Base-by-base conservation (phyloP, 2,329 filamentous ascomycete genomes). In the Coleophoma crateriformis region DNA sequence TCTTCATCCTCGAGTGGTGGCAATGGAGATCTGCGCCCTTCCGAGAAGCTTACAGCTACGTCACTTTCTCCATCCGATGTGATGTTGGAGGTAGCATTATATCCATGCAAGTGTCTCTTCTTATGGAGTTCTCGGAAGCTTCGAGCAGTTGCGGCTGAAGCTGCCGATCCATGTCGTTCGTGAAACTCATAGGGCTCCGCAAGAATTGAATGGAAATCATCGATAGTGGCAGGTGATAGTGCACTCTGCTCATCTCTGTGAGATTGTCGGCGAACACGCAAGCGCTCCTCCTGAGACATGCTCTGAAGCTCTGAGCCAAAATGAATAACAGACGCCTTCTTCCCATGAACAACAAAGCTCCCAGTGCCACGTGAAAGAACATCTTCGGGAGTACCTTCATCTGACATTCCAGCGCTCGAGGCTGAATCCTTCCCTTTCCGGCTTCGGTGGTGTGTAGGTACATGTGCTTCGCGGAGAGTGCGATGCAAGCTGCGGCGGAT, bases 251-350 rank as follows among this genome's bases (percentile, higher is more conserved):
- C 71, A 41, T 70, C 66, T 42, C 68, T 69, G 43, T 73, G 70
- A 5, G 71, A 67, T 40, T 72, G 69, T 56, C 79, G 87, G 48
- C 84, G 78, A 45, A 84, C 72, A 50, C 83, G 80, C 39, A 89
- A 70, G 35, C 85, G 82, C 61, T 91, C 87, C 53, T 92, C 88
- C 0, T 82, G 77, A 1, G 85, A 78, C 68, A 91, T 81, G 51
- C 79, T 85, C 61, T 92, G 85, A 72, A 96, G 84, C 59, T 96
- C 92, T n/a, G 85, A 84, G 8, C 91, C 90, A 64, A 99, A 95
- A n/a, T 89, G 95, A 58, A 99, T 89, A 49, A 99, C 88, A 1
- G 90, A 96, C 3, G 94, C 94, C 68, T 99, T 97, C 73, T 97
- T 99, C 53, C 94, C 92, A 63, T 99, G 94, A 4, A 99, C 85